A percentile compares a stretch with the other conserved stretches of the same genome.
Conservation (phyloP, 768 basidiomycete species). For the Leccinum subgranulosum region DNA sequence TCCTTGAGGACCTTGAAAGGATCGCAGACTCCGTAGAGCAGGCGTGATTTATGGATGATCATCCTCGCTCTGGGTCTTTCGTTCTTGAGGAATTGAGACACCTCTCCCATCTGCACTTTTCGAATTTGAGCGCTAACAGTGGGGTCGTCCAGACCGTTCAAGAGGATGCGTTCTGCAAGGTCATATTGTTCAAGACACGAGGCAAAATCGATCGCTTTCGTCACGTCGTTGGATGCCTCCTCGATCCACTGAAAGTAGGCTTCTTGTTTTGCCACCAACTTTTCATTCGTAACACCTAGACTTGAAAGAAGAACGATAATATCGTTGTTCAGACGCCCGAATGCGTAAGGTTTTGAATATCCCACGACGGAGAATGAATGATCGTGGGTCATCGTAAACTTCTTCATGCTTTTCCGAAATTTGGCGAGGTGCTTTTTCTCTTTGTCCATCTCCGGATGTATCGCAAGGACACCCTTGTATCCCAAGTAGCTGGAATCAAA, state of each 20-base stretch:
- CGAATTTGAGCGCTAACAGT: conserved; percentile 41
- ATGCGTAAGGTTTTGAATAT: conserved; percentile 59
- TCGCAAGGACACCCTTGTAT: conserved; percentile 70
- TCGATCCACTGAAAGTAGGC: conserved; percentile 59
- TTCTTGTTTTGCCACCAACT: conserved; percentile 51
- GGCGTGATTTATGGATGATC: conserved; percentile 58
- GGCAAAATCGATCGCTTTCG: conserved; percentile 54
- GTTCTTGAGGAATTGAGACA: conserved; percentile 50
- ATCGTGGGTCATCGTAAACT: conserved; percentile 55
- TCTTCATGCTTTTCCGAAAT: conserved; percentile 70
- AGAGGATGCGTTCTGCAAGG: conserved; percentile 49
- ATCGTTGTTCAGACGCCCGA: conserved; percentile 67
- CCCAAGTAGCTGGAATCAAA: conserved; percentile 51
- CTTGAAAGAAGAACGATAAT: conserved; percentile 64
- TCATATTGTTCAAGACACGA: conserved; percentile 48
- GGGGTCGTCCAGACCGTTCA: conserved; percentile 51
- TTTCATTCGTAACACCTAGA: conserved; percentile 56
- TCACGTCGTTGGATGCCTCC: conserved; percentile 44
- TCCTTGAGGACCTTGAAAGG: conserved; percentile 60
- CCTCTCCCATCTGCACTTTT: conserved; percentile 45
- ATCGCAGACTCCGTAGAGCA: conserved; percentile 67
- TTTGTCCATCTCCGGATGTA: conserved; percentile 56
- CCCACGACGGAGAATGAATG: conserved; percentile 67
- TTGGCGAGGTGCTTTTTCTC: conserved; percentile 46
- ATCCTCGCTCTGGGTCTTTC: conserved; percentile 55